Base-by-base conservation (phyloP, 495 filamentous ascomycete genomes). In the Xylaria acuta region DNA sequence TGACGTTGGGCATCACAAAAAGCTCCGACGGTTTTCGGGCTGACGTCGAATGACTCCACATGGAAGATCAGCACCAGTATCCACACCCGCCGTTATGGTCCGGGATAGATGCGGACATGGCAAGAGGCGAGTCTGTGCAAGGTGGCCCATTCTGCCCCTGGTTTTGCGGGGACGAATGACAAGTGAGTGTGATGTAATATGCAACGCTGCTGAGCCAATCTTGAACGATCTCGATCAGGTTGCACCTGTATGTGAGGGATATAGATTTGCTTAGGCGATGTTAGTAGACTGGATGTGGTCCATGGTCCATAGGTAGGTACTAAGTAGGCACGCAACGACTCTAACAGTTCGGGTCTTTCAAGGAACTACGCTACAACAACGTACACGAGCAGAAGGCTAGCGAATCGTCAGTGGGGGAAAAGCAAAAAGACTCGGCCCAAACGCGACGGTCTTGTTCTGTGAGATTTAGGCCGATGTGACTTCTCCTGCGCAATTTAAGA, bases 181-280 rank as follows among this genome's bases (percentile, higher is more conserved):
- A 64, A 30, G 60, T 6, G 38, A 43, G 36, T 18, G 60, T 43
- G 60, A 43, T 64, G 32, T 63, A 41, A 12, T 41, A 32, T 56
- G 54, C 36, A 60, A 38, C 20, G 30, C 34, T 60, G 58, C 20
- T 59, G 54, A 59, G 54, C 58, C 38, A 38, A 60, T 60, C 34
- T 60, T 22, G 34, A 60, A 60, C n/a, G 58, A 60, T 60, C 58
- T 60, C 58, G 58, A 60, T 60, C 58, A 60, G 58, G 32, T 60
- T 38, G 18, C 34, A 59, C 30, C 30, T 20, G 25, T 36, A 59
- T 59, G 56, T n/a, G n/a, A n/a, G n/a, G n/a, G 27, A 59, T 7
- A 8, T 18, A 40, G 58, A 60, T 38, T 38, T 36, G 34, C 22
- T 60, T 59, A n/a, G 3, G 58, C 58, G 7, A 38, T 54, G 49